Base-by-base conservation (phyloP, 805 yeast genomes). In the Metschnikowia lachancei region DNA sequence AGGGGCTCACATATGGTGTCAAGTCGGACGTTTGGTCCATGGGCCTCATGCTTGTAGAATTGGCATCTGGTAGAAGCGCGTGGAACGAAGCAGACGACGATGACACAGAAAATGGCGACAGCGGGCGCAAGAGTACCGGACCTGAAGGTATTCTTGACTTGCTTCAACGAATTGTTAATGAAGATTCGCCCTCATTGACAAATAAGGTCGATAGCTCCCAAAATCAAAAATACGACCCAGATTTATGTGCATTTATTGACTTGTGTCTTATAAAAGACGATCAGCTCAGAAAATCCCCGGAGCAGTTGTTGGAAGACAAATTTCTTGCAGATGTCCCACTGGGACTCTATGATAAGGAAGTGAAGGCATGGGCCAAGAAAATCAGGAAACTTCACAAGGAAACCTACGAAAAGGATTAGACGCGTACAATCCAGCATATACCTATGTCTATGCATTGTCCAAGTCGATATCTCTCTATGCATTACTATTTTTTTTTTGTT, bases 11-110 rank as follows among this genome's bases (percentile, higher is more conserved):
- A 9, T 94, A 94, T 66, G 86, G 96, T 8, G 84, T 91, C n/a
- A 90, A 91, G 56, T 92, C 96, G 32, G 99, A 94, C 64, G 92
- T 94, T 11, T 94, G 99, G 99, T 89, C 97, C 0, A 69, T 91
- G 54, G 99, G 99, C 1, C 71, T 94, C 37, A 86, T 91, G 83
- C 72, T 94, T 34, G 81, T 88, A 41, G 98, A 94, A 64, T 71
- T 94, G 43, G 92, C 96, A 1, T 80, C 87, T 3, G 98, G 98
- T 0, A 75, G 74, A 44, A 84, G 85, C 56, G 94, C 97, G 2
- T 83, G 91, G 72, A 77, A 79, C 18, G 83, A 80, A 50, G 56
- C 50, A 20, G 41, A 33, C 12, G 55, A 39, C 40, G 46, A 16
- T n/a, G 37, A 29, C 32, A 12, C 13, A 31, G 20, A 18, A 22